Base-by-base conservation (phyloP, 2,329 filamentous ascomycete species). In the Fusarium staphyleae region DNA sequence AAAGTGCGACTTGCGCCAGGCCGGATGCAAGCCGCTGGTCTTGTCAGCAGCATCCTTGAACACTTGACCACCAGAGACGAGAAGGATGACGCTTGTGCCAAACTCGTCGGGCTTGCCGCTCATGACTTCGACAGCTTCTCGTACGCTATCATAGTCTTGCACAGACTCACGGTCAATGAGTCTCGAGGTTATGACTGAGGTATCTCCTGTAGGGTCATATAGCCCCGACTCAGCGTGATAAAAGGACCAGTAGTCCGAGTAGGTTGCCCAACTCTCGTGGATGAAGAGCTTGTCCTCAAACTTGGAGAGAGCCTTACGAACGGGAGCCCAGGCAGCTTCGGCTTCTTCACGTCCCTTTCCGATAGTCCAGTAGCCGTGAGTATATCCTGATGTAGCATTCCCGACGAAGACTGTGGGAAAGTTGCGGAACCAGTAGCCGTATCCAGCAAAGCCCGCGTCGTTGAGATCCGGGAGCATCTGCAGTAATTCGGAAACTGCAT, bases 361-460 rank as follows among this genome's bases (percentile, higher is more conserved):
- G 0, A 60, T 57, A 0, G 57, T 36, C 57, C 57, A 60, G 4
- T 61, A 36, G 0, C 57, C 57, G 2, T 60, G 57, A 0, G 52
- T 36, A 4, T 60, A 60, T 0, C 57, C 57, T 3, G 57, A 60
- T 1, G 57, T 61, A 1, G 57, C 57, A 18, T 60, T 57, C 0
- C 52, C 57, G 2, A 60, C 44, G 15, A 60, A 60, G 1, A 49
- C 14, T 0, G 29, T 54, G 0, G 29, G 52, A 2, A 41, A 57
- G 22, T 60, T 61, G 10, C 57, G 48, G 29, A 61, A 61, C 57
- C 57, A 60, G 24, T 45, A 60, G 0, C 57, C 52, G 1, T 60
- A 60, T 2, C 57, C 57, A 3, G 57, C 24, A 6, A 57, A 60
- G 3, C 57, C 57, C n/a, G 57, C 57, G 7, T 60, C 52, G 11